phyloP scores from a whole-genome alignment of 208 protist genomes.

The Crithidia bombi region DNA sequence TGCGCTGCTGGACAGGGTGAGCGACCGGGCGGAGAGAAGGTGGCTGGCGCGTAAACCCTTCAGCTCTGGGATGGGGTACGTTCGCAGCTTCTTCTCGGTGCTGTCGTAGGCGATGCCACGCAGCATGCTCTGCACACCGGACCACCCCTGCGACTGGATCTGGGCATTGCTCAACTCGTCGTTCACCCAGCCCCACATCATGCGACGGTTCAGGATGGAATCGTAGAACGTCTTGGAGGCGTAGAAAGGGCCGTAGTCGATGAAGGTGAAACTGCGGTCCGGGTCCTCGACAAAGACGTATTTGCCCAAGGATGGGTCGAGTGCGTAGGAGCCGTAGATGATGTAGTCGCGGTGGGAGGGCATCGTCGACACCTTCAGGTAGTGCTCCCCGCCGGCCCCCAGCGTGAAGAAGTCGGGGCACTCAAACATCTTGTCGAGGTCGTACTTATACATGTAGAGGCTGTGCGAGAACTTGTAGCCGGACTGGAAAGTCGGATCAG shows the following conservation, averaged over 20 bases:
- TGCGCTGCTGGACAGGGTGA: constrained; percentile 9
- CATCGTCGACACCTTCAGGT: constrained; percentile 56
- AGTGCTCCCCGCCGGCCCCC: constrained; percentile 31
- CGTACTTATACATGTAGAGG: constrained; percentile 45
- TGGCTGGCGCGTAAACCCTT: constrained; percentile 34
- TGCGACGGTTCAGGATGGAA: constrained; percentile 51
- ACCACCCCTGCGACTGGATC: constrained; percentile 47
- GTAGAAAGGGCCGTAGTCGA: constrained; percentile 56
- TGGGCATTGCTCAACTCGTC: constrained; percentile 47
- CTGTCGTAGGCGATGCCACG: constrained; percentile 50
- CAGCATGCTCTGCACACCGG: constrained; percentile 54
- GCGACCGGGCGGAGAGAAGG: constrained; percentile 3
- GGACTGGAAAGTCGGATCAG: constrained; percentile 47
- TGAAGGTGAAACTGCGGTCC: constrained; percentile 42
- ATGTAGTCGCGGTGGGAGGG: constrained; percentile 48
- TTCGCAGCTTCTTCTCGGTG: constrained; percentile 45
- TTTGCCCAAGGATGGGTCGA: constrained; percentile 15
- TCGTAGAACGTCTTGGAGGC: constrained; percentile 57
- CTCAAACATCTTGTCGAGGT: constrained; percentile 49
- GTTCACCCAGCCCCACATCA: constrained; percentile 52
- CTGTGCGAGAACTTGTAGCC: constrained; percentile 55
- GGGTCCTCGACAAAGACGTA: constrained; percentile 44
- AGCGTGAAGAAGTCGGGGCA: constrained; percentile 61
- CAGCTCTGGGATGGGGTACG: constrained; percentile 39
- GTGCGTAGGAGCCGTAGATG: constrained; percentile 42